phyloP scores from a whole-genome alignment of 768 basidiomycete genomes.

The Saitozyma podzolica region DNA sequence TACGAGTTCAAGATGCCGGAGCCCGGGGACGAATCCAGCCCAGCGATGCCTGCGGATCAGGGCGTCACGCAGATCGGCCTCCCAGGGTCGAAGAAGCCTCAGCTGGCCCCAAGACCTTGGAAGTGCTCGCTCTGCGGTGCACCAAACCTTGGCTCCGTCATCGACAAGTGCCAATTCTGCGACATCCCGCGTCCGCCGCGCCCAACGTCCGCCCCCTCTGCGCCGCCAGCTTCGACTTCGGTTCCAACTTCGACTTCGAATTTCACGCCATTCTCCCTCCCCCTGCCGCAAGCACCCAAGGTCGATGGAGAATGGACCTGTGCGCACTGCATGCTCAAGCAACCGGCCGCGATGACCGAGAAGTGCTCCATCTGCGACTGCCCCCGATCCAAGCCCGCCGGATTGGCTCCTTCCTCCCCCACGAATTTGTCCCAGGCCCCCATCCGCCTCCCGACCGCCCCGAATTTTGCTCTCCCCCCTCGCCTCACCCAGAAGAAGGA shows the following conservation, averaged over 20 bases:
- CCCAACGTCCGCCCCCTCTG: background rate
- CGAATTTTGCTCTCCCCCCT: background rate
- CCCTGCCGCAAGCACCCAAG: background rate
- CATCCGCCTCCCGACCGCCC: background rate
- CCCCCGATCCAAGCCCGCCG: background rate
- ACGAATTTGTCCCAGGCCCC: background rate
- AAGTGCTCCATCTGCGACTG: constrained; percentile 37
- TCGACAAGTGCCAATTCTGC: constrained; percentile 58
- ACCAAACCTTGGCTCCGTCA: constrained; percentile 53
- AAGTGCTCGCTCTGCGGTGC: constrained; percentile 61
- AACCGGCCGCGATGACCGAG: constrained; percentile 52
- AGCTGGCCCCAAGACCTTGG: constrained; percentile 54
- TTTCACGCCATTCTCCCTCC: background rate
- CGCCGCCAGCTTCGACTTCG: background rate
- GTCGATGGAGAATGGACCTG: constrained; percentile 62
- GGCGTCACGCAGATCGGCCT: background rate
- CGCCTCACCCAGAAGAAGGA: background rate
- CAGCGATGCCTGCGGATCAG: background rate
- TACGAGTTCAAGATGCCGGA: constrained; percentile 14
- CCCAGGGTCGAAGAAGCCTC: background rate
- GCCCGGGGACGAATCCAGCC: background rate
- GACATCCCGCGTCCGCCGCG: constrained; percentile 52
- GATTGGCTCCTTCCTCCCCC: background rate
- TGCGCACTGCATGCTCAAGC: constrained; percentile 57
- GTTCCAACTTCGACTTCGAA: background rate